These are phyloP conservation scores for Ogataea polymorpha DNA, from an alignment of 805 yeast species.

Conservation along the genomic window DNA sequence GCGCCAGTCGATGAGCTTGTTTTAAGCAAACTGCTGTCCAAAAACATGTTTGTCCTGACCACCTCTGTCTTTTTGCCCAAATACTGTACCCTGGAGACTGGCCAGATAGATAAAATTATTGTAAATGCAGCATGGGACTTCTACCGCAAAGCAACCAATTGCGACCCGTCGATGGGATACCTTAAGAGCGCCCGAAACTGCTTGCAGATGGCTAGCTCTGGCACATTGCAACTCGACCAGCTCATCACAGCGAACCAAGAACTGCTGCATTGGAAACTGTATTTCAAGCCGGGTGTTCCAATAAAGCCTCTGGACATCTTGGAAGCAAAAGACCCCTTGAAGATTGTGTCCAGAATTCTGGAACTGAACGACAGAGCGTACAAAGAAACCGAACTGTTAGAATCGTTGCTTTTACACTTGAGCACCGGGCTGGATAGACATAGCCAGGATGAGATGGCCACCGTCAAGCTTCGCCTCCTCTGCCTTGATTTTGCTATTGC, in stretches of 20 bases:
- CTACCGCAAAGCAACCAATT: constrained; percentile 29
- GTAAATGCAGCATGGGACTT: constrained; percentile 25
- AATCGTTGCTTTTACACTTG: constrained; percentile 40
- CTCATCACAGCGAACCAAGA: constrained; percentile 23
- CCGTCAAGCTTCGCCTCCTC: constrained; percentile 31
- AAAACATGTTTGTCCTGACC: constrained; percentile 20
- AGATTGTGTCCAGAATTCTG: constrained; percentile 32
- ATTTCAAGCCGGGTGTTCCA: constrained; percentile 30
- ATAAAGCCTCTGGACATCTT: constrained; percentile 27
- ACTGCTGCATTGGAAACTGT: constrained; percentile 29
- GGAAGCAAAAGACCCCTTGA: constrained; percentile 24
- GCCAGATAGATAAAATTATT: constrained; percentile 12
- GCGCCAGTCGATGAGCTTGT: constrained; percentile 23
- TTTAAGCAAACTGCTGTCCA: constrained; percentile 21
- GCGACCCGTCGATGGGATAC: constrained; percentile 28
- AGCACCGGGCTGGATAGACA: constrained; percentile 34
- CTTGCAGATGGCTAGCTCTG: constrained; percentile 11
- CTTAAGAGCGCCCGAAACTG: constrained; percentile 24
- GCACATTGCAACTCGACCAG: constrained; percentile 7
- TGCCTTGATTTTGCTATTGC: constrained; percentile 70
- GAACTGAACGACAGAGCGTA: constrained; percentile 56
- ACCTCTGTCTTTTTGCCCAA: constrained; percentile 15
- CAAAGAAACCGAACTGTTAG: constrained; percentile 40
- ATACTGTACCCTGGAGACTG: constrained; percentile 18
- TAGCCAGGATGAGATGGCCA: constrained; percentile 8